Conservation (phyloP, 106 monocot genomes). For the Phalaenopsis aphrodite region DNA sequence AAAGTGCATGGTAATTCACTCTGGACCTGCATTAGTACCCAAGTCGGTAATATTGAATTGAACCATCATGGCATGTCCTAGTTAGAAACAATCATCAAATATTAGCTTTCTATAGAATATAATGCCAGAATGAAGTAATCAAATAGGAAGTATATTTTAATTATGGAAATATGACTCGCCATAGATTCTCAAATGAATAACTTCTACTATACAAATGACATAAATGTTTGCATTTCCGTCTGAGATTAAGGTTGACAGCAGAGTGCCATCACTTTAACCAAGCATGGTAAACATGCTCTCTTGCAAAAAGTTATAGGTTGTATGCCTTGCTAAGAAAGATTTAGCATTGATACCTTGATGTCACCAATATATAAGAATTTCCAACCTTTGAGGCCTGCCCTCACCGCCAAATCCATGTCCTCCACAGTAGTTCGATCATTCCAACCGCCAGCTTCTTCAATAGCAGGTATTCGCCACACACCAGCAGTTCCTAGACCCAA, state of each 20-base stretch:
- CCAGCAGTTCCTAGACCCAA: conserved; percentile 39
- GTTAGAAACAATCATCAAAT: neutral
- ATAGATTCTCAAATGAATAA: neutral
- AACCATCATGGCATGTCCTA: neutral
- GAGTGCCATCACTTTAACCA: neutral
- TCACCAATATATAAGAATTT: conserved; percentile 47
- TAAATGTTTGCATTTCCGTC: neutral
- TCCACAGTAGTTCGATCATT: conserved; percentile 53
- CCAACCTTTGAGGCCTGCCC: conserved; percentile 40
- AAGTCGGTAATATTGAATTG: neutral
- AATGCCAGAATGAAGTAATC: neutral
- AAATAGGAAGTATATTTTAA: neutral
- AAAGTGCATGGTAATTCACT: conserved; percentile 17
- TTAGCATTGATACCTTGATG: conserved; percentile 25
- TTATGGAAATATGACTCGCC: neutral
- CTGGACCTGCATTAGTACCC: conserved; percentile 7
- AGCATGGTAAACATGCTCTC: neutral
- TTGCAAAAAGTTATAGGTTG: neutral
- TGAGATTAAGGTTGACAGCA: neutral
- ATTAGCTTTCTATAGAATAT: neutral
- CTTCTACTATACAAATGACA: neutral
- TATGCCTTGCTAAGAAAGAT: too few relatives aligned
- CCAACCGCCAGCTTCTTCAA: conserved; percentile 48
- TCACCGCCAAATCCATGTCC: conserved; percentile 52
- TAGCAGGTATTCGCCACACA: conserved; percentile 44